Percentiles rank a stretch among this genome's conserved stretches.
These are phyloP conservation scores for Sphagnum fallax DNA, from an alignment of 228 moss, liverwort and hornwort species.

Conservation along the genomic window DNA sequence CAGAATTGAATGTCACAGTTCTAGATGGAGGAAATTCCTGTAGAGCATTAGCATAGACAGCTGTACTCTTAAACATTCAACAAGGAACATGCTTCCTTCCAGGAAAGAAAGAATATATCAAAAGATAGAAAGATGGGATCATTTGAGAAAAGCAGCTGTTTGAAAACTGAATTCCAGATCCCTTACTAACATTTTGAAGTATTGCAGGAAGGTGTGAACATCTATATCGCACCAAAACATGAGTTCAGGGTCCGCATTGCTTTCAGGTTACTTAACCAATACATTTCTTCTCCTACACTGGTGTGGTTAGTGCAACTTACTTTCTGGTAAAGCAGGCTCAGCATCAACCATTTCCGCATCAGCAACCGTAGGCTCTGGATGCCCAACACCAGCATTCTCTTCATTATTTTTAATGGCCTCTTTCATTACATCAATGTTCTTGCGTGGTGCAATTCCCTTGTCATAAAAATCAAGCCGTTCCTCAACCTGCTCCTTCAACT, in stretches of 20 bases:
- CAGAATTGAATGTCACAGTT: not conserved
- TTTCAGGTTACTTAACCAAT: not conserved
- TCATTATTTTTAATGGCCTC: slow-evolving; percentile 63
- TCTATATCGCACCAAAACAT: not conserved
- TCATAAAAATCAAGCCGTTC: slow-evolving; percentile 94
- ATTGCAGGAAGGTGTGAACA: too few relatives aligned
- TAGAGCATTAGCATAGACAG: not conserved
- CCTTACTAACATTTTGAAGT: too few relatives aligned
- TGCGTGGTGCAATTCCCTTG: slow-evolving; percentile 89
- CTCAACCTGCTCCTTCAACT: slow-evolving; percentile 89
- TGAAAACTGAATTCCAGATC: too few relatives aligned
- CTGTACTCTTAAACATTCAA: not conserved
- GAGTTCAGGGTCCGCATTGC: slow-evolving; percentile 1
- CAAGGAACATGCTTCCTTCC: not conserved
- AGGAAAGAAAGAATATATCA: too few relatives aligned
- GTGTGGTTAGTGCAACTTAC: slow-evolving; percentile 13
- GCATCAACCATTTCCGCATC: slow-evolving; percentile 50
- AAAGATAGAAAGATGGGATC: too few relatives aligned
- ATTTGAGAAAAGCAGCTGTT: too few relatives aligned
- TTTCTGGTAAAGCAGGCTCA: slow-evolving; percentile 19
- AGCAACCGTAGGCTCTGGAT: slow-evolving; percentile 25
- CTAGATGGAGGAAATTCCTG: not conserved
- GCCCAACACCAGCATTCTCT: slow-evolving; percentile 16
- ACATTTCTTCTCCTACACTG: not conserved
- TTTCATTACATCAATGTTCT: slow-evolving; percentile 96